Percentiles rank a stretch among this genome's conserved stretches.
These are phyloP conservation scores for Penicillium sp. DNA, from an alignment of 2,329 filamentous ascomycete species.

Conservation along the genomic window DNA sequence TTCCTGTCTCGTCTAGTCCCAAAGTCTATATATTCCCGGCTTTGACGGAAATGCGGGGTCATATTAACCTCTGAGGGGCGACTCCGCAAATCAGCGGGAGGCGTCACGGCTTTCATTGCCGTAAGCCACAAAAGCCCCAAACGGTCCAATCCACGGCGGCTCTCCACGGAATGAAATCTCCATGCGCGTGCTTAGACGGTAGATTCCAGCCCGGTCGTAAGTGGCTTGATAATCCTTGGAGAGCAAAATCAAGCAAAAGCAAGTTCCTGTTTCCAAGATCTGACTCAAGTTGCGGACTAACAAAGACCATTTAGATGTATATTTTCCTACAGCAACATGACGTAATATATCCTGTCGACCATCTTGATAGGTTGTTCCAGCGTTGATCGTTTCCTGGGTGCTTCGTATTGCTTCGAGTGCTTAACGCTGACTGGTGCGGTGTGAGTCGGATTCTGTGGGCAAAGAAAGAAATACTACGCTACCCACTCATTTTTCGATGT, in stretches of 20 bases:
- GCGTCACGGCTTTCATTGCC: neutral
- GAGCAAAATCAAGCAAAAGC: neutral
- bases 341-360: conserved; percentile 1
- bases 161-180: neutral
- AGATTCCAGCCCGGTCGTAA: neutral
- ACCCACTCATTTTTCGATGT: neutral
- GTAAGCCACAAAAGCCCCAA: neutral
- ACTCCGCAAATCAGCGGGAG: neutral
- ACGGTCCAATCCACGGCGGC: neutral
- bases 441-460: neutral
- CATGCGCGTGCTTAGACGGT: neutral
- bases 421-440: neutral
- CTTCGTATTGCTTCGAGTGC: conserved; percentile 9
- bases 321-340: conserved; percentile 3
- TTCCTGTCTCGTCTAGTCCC: neutral
- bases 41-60: neutral
- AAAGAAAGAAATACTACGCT: neutral
- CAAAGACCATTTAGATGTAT: neutral
- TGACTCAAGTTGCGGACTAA: neutral
- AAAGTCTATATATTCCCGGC: neutral
- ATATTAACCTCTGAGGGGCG: neutral
- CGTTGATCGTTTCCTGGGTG: conserved; percentile 7
- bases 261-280: neutral
- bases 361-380: conserved; percentile 6
- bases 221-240: neutral